Base-by-base conservation (phyloP, 768 basidiomycete species). In the Cantharellus anzutake region DNA sequence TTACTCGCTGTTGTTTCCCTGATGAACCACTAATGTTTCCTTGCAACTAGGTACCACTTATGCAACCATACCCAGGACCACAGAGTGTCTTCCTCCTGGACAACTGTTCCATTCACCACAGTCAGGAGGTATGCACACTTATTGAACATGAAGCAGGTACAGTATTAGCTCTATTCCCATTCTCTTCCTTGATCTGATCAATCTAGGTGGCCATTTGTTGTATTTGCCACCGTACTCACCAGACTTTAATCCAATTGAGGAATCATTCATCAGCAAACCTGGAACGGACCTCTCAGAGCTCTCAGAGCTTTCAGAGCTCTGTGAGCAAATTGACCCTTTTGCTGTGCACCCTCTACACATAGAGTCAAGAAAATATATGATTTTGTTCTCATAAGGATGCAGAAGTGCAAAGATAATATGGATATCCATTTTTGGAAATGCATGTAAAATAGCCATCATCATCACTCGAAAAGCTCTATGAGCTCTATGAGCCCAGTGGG, bases 201-300 rank as follows among this genome's bases (percentile, higher is more conserved):
- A 50, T 51, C 11, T 44, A 68, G 71, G 66, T 5, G 63, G 62
- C 40, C 44, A 68, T 3, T 51, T 71, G 0, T 2, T 68, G 2
- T 72, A 62, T 60, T 62, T 71, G 0, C 71, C 70, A 4, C 63
- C 70, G 0, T 72, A 72, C 60, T 73, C 72, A 2, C 72, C 68
- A 2, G 70, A 72, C 57, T 63, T 72, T 37, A 72, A 70, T 53
- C 71, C 70, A 2, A 72, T 72, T 60, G 69, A 72, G 60, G 71
- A 71, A 58, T 66, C 63, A 2, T 72, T 71, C 35, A 29, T 29
- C 20, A 29, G 20, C 20, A 29, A 29, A 29, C 20, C 20, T 29
- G 20, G 20, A 0, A 29, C 1, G 20, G 20, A 29, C 20, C 20
- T 29, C 20, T 29, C 20, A 29, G 20, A 29, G 20, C 20, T 29